These are phyloP conservation scores for Mantamonas sphyraenae DNA, from an alignment of 78 protist genomes.

Conservation along the genomic window DNA sequence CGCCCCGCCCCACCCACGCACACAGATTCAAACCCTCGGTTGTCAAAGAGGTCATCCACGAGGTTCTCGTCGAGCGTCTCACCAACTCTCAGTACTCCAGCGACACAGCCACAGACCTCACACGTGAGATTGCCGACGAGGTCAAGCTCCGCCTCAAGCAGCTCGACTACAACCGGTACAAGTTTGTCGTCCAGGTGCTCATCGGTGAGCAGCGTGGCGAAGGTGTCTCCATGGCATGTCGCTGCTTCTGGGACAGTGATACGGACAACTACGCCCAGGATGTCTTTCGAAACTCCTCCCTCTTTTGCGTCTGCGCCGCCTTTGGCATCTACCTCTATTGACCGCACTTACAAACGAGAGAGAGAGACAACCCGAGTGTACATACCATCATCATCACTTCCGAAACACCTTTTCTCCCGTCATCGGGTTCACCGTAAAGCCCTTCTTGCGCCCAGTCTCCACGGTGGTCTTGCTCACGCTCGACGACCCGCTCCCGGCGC, in stretches of 20 bases:
- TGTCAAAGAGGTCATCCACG: slow-evolving; percentile 6
- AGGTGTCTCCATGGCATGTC: slow-evolving; percentile 24
- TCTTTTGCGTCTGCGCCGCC: slow-evolving; percentile 39
- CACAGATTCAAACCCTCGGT: slow-evolving; percentile 12
- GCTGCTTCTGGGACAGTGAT: slow-evolving; percentile 45
- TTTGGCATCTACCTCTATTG: slow-evolving; percentile 34
- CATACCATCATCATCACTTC: no score
- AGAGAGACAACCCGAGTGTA: no score
- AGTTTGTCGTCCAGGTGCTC: slow-evolving; percentile 28
- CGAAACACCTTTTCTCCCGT: no score
- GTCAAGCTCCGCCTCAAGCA: slow-evolving; percentile 4
- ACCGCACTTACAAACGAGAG: no score
- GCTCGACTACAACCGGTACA: slow-evolving; percentile 21
- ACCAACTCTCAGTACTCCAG: slow-evolving; percentile 2
- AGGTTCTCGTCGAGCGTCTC: slow-evolving; percentile 16
- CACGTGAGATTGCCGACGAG: slow-evolving; percentile 34
- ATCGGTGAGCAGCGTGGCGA: slow-evolving; percentile 42
- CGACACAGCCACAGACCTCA: slow-evolving; percentile 9
- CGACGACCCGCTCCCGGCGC: no score
- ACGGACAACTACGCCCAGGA: slow-evolving; percentile 20
- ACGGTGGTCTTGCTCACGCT: no score
- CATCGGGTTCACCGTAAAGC: no score
- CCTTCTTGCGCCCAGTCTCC: no score
- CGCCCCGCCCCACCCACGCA: no score
- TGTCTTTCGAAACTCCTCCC: slow-evolving; percentile 2